phyloP scores from a whole-genome alignment of 1,284 basidiomycete genomes.

The Amylostereum areolatum region DNA sequence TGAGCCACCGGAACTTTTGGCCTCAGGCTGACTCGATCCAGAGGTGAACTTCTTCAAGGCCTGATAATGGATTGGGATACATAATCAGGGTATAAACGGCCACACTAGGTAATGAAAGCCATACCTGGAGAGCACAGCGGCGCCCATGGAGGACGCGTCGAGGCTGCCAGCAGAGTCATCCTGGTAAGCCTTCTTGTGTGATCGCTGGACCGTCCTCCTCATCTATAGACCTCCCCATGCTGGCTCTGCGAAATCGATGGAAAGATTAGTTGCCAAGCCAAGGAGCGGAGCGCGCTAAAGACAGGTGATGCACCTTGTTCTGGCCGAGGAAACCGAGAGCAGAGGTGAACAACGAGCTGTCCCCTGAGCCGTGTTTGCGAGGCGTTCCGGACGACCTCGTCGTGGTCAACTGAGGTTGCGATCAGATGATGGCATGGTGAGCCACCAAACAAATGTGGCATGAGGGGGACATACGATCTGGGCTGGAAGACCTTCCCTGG shows the following conservation, averaged over 20 bases:
- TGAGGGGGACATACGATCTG: too few relatives aligned
- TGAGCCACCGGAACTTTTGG: constrained; percentile 40
- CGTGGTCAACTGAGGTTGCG: constrained; percentile 44
- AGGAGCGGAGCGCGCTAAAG: neutral
- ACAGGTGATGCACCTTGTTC: constrained; percentile 35
- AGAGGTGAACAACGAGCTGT: constrained; percentile 42
- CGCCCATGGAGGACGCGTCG: constrained; percentile 56
- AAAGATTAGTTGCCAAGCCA: too few relatives aligned
- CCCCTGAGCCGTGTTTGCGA: constrained; percentile 43
- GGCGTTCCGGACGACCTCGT: constrained; percentile 49
- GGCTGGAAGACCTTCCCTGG: constrained; percentile 11
- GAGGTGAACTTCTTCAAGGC: constrained; percentile 60
- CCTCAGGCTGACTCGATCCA: constrained; percentile 31
- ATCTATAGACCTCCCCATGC: constrained; percentile 54
- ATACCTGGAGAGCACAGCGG: constrained; percentile 75
- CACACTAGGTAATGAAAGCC: constrained; percentile 32
- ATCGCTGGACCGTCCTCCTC: constrained; percentile 56
- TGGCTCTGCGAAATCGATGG: constrained; percentile 30
- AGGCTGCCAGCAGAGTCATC: constrained; percentile 43
- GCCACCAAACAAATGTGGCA: neutral
- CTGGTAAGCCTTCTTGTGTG: constrained; percentile 58
- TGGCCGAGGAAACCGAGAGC: constrained; percentile 46
- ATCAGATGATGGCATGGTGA: neutral
- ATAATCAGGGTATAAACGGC: neutral
- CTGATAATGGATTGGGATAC: constrained; percentile 27